These are phyloP conservation scores for Halocafeteria seosinensis DNA, from an alignment of 108 stramenopile genomes.

Conservation along the genomic window DNA sequence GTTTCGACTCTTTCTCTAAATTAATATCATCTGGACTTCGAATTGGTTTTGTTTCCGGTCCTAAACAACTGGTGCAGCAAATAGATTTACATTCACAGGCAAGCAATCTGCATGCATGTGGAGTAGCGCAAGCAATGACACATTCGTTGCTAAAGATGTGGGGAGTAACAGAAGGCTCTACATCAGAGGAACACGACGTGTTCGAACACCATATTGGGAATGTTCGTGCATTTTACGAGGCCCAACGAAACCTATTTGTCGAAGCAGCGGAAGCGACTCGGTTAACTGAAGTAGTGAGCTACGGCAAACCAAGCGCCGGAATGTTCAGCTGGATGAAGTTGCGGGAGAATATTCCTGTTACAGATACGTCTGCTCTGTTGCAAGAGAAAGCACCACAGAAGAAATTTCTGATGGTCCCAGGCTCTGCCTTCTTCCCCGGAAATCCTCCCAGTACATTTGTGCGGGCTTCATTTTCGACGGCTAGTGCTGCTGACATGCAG, in stretches of 20 bases:
- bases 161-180: constrained; percentile 20
- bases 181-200: background rate
- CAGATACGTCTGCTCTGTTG: background rate
- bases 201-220: background rate
- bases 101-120: constrained; percentile 25
- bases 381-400: background rate
- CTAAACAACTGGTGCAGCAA: constrained; percentile 22
- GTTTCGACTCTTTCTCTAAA: constrained; percentile 43
- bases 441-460: background rate
- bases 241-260: background rate
- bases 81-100: constrained; percentile 27
- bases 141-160: constrained; percentile 20
- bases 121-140: constrained; percentile 37
- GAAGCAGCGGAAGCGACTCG: background rate
- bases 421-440: background rate
- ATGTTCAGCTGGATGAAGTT: background rate
- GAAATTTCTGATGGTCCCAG: background rate
- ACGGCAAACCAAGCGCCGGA: background rate
- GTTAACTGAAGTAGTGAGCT: background rate
- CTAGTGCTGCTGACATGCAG: background rate
- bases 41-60: constrained; percentile 38
- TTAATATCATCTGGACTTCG: constrained; percentile 39
- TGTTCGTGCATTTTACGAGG: background rate
- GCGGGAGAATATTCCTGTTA: background rate
- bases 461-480: background rate